Evolutionary conservation across 83 land plant genomes (phyloP).

Genomic region (Thuja plicata): DNA sequence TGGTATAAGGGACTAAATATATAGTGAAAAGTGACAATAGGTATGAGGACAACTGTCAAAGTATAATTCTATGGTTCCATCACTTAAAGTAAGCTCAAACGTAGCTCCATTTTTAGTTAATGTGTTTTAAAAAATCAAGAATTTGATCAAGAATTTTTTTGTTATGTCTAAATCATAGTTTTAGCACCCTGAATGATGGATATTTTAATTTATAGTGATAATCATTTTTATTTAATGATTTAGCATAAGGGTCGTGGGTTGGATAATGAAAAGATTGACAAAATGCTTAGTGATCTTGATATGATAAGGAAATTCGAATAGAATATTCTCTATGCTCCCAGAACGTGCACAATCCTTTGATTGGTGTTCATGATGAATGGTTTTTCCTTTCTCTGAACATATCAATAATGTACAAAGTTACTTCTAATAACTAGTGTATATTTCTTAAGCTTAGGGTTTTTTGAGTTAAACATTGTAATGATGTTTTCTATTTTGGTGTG

Average conservation of each 20-base stretch:
- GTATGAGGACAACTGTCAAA: no score
- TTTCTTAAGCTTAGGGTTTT: neutral
- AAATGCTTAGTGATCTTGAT: conserved; percentile 83
- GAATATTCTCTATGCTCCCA: no score
- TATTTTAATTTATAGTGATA: neutral
- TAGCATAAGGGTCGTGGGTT: conserved; percentile 71
- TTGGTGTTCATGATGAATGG: neutral
- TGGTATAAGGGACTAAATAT: no score
- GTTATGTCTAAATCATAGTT: no score
- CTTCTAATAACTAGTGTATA: neutral
- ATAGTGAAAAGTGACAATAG: no score
- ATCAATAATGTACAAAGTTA: neutral
- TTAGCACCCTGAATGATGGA: neutral
- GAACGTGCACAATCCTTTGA: neutral
- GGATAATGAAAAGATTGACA: conserved; percentile 82
- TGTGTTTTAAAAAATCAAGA: neutral
- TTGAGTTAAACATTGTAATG: neutral
- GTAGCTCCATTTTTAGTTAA: neutral
- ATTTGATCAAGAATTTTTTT: no score
- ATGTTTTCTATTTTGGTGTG: no score
- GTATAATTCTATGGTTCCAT: conserved; percentile 95
- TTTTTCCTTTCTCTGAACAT: neutral
- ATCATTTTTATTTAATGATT: conserved; percentile 18
- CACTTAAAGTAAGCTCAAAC: conserved; percentile 56
- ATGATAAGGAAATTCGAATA: conserved; percentile 81